Evolutionary conservation across 345 rosid species (phyloP).

Genomic region (Dimocarpus longan): DNA sequence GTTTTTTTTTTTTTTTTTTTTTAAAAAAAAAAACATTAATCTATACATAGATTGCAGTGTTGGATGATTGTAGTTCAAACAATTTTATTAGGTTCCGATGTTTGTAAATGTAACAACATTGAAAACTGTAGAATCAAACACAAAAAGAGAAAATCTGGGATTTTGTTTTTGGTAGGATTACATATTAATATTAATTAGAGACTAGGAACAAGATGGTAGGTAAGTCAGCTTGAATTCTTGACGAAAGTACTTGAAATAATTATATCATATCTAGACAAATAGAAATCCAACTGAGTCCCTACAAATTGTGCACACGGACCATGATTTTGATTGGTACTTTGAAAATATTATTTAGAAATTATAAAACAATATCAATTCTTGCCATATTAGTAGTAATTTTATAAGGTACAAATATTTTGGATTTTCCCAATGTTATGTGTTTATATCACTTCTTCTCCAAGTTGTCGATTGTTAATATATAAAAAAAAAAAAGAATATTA

Average conservation of each 20-base stretch:
- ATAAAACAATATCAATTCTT: neutral
- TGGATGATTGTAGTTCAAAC: neutral
- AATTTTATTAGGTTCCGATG: neutral
- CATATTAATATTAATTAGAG: neutral
- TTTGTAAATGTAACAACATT: neutral
- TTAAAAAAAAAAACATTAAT: too few relatives aligned
- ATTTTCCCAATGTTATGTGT: too few relatives aligned
- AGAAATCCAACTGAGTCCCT: neutral
- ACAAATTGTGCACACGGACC: neutral
- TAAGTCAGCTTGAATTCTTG: neutral
- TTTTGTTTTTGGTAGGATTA: neutral
- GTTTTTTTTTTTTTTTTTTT: too few relatives aligned
- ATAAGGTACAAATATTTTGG: too few relatives aligned
- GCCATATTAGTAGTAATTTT: too few relatives aligned
- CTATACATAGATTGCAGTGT: neutral
- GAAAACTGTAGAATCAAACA: conserved; percentile 6
- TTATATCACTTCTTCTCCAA: neutral
- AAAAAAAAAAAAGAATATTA: too few relatives aligned
- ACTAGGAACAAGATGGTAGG: neutral
- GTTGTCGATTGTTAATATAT: neutral
- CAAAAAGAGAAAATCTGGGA: conserved; percentile 6
- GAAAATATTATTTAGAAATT: neutral
- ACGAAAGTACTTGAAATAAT: neutral
- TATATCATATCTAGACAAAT: neutral
- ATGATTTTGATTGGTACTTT: neutral